Evolutionary conservation across 257 asterid species (phyloP).

Genomic region (Forsythia suspensa): DNA sequence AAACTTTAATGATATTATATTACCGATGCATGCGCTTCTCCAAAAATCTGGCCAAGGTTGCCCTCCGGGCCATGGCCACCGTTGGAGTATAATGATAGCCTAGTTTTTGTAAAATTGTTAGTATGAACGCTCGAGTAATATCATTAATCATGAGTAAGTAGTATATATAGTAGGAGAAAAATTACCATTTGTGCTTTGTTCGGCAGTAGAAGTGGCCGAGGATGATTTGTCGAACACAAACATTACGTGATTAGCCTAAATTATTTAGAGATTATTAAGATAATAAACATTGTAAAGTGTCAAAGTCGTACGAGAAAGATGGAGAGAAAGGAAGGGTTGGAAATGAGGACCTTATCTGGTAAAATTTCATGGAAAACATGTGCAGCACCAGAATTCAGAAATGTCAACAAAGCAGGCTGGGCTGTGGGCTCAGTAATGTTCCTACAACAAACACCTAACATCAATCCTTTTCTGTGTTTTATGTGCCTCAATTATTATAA

Average conservation of each 20-base stretch:
- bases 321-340: not conserved
- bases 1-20: not conserved
- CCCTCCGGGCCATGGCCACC: slow-evolving; percentile 61
- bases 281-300: not conserved
- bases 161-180: not conserved
- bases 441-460: slow-evolving; percentile 19
- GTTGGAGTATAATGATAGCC: slow-evolving; percentile 34
- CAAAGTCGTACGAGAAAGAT: not conserved
- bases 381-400: slow-evolving; percentile 26
- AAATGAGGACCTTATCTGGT: slow-evolving; percentile 26
- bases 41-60: slow-evolving; percentile 62
- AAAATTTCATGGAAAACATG: slow-evolving; percentile 25
- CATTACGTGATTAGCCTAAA: slow-evolving; percentile 28
- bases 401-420: slow-evolving; percentile 24
- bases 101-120: not conserved
- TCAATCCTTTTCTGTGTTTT: not conserved
- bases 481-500: not conserved
- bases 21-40: slow-evolving; percentile 57
- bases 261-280: not conserved
- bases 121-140: not conserved
- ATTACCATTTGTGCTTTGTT: slow-evolving; percentile 21
- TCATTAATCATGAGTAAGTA: not conserved
- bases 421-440: slow-evolving; percentile 11
- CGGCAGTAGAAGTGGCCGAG: slow-evolving; percentile 13
- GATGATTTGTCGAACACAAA: slow-evolving; percentile 17